Evolutionary conservation across 1,284 basidiomycete species (phyloP), one percentile per base, ranked within the genome.

Genomic region (Puccinia coronata): DNA sequence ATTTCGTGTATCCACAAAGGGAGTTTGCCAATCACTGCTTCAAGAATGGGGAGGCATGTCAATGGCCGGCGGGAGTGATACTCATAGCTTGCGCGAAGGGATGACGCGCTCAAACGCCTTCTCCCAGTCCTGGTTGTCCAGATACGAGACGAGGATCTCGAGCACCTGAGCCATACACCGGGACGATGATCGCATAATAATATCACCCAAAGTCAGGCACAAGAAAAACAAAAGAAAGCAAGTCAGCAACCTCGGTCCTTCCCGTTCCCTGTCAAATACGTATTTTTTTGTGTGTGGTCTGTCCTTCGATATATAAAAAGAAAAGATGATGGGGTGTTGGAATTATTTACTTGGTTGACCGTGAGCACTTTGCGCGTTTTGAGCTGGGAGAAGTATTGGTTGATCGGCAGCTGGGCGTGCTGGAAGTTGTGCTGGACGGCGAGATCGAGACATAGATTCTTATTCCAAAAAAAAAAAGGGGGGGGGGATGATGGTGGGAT

Each of bases 321-420:
- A n/a, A n/a, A n/a, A n/a, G n/a, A n/a, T n/a, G n/a, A n/a, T n/a
- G n/a, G n/a, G n/a, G n/a, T n/a, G n/a, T n/a, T n/a, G n/a, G n/a
- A n/a, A n/a, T n/a, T n/a, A n/a, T n/a, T n/a, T 36, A 89, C 90
- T 87, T 98, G 96, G 85, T 99, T 99, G 78, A 99, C 95, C 0
- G 97, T 99, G 82, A 99, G 88, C 36, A 99, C 95, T 85, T 98
- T 98, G 81, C 97, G 91, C 2, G 95, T 95, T 25, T 91, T 90
- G 83, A 99, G 88, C 75, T 92, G 89, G 61, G 91, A 88, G 67
- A 98, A 88, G 86, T 93, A 96, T 82, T 91, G 91, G 20, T 93
- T 93, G 77, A 99, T 98, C 0, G 97, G 97, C 69, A 99, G 90
- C 65, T 94, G 92, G 11, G 96, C 97, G 55, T 93, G 92, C 43